Percentiles rank a stretch among this genome's conserved stretches.
Conservation (phyloP, 1,284 basidiomycete genomes). For the Heterobasidion irregulare region DNA sequence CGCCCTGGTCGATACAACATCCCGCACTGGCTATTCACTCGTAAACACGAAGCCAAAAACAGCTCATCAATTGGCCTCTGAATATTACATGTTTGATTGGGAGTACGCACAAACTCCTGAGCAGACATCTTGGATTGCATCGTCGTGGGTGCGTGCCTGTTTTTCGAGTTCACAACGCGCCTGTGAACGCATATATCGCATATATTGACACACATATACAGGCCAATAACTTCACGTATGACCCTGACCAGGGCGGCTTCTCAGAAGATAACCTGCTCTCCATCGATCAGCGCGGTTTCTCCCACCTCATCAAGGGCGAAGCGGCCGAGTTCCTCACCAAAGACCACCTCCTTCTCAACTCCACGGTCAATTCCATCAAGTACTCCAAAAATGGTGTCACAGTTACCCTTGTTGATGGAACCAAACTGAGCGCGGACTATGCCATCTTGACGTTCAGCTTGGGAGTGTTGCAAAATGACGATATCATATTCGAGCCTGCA, state of each 20-base stretch:
- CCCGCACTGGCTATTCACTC: conserved; percentile 36
- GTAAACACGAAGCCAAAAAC: conserved; percentile 31
- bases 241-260: conserved; percentile 46
- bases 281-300: conserved; percentile 58
- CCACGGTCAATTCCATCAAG: conserved; percentile 42
- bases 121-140: conserved; percentile 53
- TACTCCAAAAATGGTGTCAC: conserved; percentile 38
- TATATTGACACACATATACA: conserved; percentile 14
- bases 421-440: conserved; percentile 22
- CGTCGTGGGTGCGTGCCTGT: conserved; percentile 38
- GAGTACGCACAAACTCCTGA: conserved; percentile 51
- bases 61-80: conserved; percentile 34
- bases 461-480: conserved; percentile 45
- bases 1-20: conserved; percentile 35
- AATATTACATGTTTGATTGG: conserved; percentile 48
- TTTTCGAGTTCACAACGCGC: neutral
- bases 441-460: conserved; percentile 23
- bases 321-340: conserved; percentile 41
- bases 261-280: conserved; percentile 46
- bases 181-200: neutral
- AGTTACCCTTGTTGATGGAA: conserved; percentile 37
- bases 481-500: conserved; percentile 45
- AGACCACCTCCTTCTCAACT: conserved; percentile 38
- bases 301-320: conserved; percentile 44
- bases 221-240: conserved; percentile 63